A percentile compares a stretch with the other conserved stretches of the same genome.
These are phyloP conservation scores for Fusarium ramigenum DNA, from an alignment of 2,329 filamentous ascomycete species.

Conservation along the genomic window DNA sequence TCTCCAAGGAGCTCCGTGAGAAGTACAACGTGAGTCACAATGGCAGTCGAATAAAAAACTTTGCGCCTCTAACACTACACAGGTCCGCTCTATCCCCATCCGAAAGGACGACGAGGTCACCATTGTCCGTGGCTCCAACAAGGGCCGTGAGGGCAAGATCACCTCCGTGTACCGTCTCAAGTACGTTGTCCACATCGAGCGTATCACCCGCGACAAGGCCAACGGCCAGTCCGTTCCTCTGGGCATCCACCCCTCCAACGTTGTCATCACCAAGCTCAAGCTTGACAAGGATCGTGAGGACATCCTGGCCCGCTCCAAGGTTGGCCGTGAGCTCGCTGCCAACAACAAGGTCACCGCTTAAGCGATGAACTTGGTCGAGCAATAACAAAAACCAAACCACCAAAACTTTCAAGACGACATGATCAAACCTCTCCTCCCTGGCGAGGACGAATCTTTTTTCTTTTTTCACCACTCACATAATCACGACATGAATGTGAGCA, in stretches of 20 bases:
- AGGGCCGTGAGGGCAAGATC: slow-evolving; percentile 98
- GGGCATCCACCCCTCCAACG: slow-evolving; percentile 95
- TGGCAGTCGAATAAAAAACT: not conserved
- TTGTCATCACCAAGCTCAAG: slow-evolving; percentile 99
- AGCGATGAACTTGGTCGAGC: slow-evolving; percentile 41
- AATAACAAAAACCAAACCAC: slow-evolving; percentile 29
- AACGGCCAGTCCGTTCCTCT: slow-evolving; percentile 96
- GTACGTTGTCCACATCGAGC: slow-evolving; percentile 97
- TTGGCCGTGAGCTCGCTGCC: slow-evolving; percentile 77
- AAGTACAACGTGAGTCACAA: slow-evolving; percentile 88
- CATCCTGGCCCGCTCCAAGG: slow-evolving; percentile 86
- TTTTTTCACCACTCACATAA: slow-evolving; percentile 28
- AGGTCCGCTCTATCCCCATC: slow-evolving; percentile 96
- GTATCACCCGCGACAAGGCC: slow-evolving; percentile 95
- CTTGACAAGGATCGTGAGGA: slow-evolving; percentile 93
- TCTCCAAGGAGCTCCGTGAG: slow-evolving; percentile 96
- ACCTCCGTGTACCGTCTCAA: slow-evolving; percentile 98
- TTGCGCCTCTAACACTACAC: slow-evolving; percentile 1
- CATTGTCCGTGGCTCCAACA: slow-evolving; percentile 92
- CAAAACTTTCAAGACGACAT: slow-evolving; percentile 22
- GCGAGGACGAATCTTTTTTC: slow-evolving; percentile 38
- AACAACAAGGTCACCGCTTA: slow-evolving; percentile 75
- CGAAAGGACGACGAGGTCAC: slow-evolving; percentile 97
- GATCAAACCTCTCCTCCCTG: slow-evolving; percentile 33
- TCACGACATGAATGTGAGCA: slow-evolving; percentile 24